Evolutionary conservation across 306 rosid species (phyloP).

Genomic region (Bauhinia variegata): DNA sequence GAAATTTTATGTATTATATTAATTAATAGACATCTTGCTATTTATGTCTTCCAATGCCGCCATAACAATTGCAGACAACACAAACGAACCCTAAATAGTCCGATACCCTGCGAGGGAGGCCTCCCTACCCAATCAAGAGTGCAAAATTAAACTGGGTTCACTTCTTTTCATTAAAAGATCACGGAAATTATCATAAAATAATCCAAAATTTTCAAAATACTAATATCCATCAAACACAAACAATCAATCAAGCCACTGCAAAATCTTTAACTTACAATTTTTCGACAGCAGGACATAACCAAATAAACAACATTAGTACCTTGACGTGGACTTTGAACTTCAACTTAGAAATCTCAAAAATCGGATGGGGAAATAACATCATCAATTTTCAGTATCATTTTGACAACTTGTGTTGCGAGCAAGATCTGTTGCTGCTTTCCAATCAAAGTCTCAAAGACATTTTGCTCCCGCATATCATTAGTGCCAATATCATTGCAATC

Average conservation of each 20-base stretch:
- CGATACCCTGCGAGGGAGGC: too few relatives aligned
- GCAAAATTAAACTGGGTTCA: too few relatives aligned
- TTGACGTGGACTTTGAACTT: slow-evolving; percentile 15
- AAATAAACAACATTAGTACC: slow-evolving; percentile 32
- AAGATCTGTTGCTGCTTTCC: slow-evolving; percentile 96
- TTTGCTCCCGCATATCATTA: slow-evolving; percentile 89
- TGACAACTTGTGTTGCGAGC: slow-evolving; percentile 95
- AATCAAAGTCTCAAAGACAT: slow-evolving; percentile 85
- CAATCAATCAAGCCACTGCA: slow-evolving; percentile 40
- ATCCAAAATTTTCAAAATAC: slow-evolving; percentile 15
- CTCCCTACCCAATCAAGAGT: too few relatives aligned
- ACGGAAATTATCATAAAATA: not conserved
- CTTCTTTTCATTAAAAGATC: too few relatives aligned
- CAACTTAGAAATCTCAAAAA: slow-evolving; percentile 40
- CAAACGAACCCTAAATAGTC: too few relatives aligned
- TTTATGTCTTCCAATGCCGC: too few relatives aligned
- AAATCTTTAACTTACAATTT: slow-evolving; percentile 45
- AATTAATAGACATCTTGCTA: too few relatives aligned
- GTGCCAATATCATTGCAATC: slow-evolving; percentile 96
- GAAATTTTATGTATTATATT: too few relatives aligned
- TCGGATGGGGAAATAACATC: slow-evolving; percentile 87
- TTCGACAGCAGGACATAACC: slow-evolving; percentile 31
- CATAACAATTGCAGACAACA: too few relatives aligned
- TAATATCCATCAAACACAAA: slow-evolving; percentile 23
- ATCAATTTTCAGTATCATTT: slow-evolving; percentile 95